phyloP scores from a whole-genome alignment of 495 filamentous ascomycete species.

The Aspergillus baeticus region DNA sequence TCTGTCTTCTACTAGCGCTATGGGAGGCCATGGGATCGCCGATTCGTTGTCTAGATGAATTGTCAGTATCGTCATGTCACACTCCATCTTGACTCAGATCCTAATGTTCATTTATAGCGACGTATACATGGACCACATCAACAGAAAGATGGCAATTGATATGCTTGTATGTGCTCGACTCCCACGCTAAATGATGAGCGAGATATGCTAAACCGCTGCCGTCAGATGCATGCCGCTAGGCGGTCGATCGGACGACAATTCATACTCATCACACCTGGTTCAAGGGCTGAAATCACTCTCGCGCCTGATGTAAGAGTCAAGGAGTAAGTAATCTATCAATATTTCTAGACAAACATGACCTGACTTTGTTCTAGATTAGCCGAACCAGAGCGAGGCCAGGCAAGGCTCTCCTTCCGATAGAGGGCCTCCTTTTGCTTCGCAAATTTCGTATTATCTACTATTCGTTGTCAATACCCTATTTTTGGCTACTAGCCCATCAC shows the following conservation, averaged over 20 bases:
- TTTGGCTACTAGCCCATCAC: too few relatives aligned
- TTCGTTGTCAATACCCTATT: too few relatives aligned
- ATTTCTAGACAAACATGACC: conserved; percentile 14
- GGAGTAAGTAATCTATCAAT: conserved; percentile 54
- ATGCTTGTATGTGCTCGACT: conserved; percentile 71
- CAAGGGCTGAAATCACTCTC: conserved; percentile 67
- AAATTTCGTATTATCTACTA: background rate
- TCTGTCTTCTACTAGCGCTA: conserved; percentile 85
- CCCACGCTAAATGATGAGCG: background rate
- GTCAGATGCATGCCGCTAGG: conserved; percentile 76
- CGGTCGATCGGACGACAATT: conserved; percentile 87
- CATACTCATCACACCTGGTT: conserved; percentile 94
- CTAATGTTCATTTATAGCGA: conserved; percentile 54
- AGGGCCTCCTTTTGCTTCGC: conserved; percentile 5
- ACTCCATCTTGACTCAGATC: background rate
- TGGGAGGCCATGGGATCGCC: conserved; percentile 99
- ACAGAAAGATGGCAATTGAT: conserved; percentile 87
- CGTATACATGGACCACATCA: conserved; percentile 98
- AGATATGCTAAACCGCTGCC: conserved; percentile 17
- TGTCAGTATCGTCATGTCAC: conserved; percentile 47
- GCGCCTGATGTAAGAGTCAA: conserved; percentile 81
- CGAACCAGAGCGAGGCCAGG: conserved; percentile 58
- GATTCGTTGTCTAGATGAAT: conserved; percentile 93
- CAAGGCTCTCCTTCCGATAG: conserved; percentile 31
- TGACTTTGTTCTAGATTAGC: conserved; percentile 41